A percentile compares a stretch with the other conserved stretches of the same genome.
Conservation (phyloP, 2,329 filamentous ascomycete species). For the Cercospora zeina region DNA sequence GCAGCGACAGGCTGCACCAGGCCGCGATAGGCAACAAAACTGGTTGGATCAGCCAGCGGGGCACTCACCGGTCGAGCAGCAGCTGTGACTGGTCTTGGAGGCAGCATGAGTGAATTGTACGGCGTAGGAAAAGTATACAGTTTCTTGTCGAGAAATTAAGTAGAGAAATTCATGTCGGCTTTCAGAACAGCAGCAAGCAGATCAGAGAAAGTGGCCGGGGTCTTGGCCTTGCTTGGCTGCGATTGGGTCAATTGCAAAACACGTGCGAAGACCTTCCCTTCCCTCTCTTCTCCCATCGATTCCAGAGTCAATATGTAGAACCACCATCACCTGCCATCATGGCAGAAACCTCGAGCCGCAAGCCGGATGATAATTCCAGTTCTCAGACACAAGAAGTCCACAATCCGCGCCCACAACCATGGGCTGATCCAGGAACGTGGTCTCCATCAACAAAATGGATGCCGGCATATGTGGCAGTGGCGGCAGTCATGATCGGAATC, state of each 20-base stretch:
- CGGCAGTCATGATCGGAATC: constrained; percentile 24
- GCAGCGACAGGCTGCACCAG: neutral
- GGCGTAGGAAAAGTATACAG: too few relatives aligned
- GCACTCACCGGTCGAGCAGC: neutral
- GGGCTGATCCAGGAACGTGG: constrained; percentile 33
- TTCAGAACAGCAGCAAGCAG: too few relatives aligned
- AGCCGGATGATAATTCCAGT: neutral
- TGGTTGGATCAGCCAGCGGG: neutral
- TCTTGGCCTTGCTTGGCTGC: neutral
- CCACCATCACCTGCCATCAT: constrained; percentile 1
- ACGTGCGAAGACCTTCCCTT: neutral
- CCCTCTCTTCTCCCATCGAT: neutral
- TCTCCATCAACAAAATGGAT: constrained; percentile 25
- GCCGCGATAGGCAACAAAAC: neutral
- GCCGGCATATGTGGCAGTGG: constrained; percentile 22
- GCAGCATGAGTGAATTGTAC: neutral
- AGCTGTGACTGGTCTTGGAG: neutral
- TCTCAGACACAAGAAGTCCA: neutral
- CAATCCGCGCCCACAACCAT: constrained; percentile 21
- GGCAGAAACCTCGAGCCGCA: neutral
- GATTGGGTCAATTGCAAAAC: neutral
- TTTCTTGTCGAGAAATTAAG: too few relatives aligned
- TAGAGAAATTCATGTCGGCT: too few relatives aligned
- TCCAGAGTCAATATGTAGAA: constrained; percentile 2
- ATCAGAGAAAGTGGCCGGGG: neutral